phyloP scores from a whole-genome alignment of 139 green algal species.

The Prasinococcaceae sp. region DNA sequence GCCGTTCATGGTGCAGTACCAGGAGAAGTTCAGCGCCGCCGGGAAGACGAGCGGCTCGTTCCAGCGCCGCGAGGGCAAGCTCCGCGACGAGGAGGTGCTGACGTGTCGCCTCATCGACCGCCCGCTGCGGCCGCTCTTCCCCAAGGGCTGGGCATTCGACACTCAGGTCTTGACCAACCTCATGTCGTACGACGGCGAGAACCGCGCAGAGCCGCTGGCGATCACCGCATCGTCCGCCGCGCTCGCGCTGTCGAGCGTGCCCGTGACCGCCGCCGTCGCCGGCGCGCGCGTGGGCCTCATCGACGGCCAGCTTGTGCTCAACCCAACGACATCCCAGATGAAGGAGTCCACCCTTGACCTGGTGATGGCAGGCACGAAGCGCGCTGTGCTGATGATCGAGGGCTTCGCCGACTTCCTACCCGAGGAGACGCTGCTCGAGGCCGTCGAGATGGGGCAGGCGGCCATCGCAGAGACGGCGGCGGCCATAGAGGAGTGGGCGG shows the following conservation, averaged over 20 bases:
- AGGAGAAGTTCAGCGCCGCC: constrained; percentile 40
- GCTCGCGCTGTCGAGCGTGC: constrained; percentile 39
- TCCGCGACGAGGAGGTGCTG: constrained; percentile 47
- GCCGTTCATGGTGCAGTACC: constrained; percentile 42
- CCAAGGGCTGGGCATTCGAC: constrained; percentile 37
- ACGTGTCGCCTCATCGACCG: constrained; percentile 40
- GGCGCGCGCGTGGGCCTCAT: constrained; percentile 67
- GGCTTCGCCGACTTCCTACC: constrained; percentile 84
- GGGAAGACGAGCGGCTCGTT: constrained; percentile 47
- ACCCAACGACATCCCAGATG: constrained; percentile 58
- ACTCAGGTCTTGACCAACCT: constrained; percentile 15
- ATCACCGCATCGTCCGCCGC: constrained; percentile 78
- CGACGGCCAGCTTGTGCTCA: constrained; percentile 55
- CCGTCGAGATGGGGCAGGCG: constrained; percentile 22
- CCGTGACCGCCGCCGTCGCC: constrained; percentile 17
- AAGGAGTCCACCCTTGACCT: constrained; percentile 54
- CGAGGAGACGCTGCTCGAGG: constrained; percentile 75
- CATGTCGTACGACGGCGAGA: constrained; percentile 60
- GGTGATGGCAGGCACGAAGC: constrained; percentile 76
- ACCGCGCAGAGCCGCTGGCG: constrained; percentile 72
- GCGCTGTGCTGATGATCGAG: constrained; percentile 95
- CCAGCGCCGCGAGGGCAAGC: constrained; percentile 38
- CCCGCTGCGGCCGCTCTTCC: constrained; percentile 56
- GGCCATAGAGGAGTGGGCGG: constrained; percentile 53
- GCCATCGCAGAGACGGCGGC: constrained; percentile 49